Percentiles rank a stretch among this genome's conserved stretches.
Evolutionary conservation across 257 asterid genomes (phyloP).

Genomic region (Solanum phureja): DNA sequence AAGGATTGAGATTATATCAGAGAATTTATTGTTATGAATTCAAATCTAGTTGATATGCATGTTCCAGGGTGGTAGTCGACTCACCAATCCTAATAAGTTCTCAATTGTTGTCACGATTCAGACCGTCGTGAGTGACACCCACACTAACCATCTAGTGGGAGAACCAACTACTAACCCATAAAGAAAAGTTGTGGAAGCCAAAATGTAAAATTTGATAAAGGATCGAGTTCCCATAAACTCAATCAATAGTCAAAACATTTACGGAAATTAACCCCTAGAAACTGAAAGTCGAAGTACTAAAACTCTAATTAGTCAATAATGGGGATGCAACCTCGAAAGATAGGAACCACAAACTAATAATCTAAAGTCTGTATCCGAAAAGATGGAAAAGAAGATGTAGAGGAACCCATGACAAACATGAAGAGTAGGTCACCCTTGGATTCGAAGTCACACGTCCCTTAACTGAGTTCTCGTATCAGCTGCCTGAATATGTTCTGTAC

Average conservation of each 20-base stretch:
- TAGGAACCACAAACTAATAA: not conserved
- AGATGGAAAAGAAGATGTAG: not conserved
- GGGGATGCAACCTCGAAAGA: not conserved
- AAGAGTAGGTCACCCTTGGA: not conserved
- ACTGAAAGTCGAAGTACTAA: not conserved
- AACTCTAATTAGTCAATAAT: not conserved
- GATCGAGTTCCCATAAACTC: not conserved
- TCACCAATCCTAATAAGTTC: not conserved
- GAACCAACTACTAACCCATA: not conserved
- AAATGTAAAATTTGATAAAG: not conserved
- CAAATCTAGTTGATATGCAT: not conserved
- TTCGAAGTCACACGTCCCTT: not conserved
- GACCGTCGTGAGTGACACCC: not conserved
- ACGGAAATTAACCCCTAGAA: not conserved
- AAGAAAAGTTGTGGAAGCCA: not conserved
- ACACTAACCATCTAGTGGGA: not conserved
- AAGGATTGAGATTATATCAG: not conserved
- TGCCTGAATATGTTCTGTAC: not conserved
- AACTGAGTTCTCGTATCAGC: not conserved
- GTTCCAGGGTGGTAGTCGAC: not conserved
- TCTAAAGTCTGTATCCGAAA: not conserved
- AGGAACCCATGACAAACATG: not conserved
- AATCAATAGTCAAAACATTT: not conserved
- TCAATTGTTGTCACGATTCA: not conserved
- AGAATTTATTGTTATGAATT: not conserved